Evolutionary conservation across 768 basidiomycete genomes (phyloP).

Genomic region (Phlebiopsis gigantea): DNA sequence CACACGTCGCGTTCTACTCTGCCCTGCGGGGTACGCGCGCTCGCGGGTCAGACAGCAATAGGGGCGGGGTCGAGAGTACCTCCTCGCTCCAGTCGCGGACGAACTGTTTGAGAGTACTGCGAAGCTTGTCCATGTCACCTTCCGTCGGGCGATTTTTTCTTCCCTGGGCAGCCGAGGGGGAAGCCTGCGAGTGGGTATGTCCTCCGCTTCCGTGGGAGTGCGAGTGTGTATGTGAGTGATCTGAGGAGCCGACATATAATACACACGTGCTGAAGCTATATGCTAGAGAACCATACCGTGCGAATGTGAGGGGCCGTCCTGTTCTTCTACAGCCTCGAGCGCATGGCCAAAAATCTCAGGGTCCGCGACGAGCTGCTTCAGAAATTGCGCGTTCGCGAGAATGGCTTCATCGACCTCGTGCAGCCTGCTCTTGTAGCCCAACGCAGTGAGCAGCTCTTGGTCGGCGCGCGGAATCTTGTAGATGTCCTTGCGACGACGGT

Average conservation of each 20-base stretch:
- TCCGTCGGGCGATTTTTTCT: constrained; percentile 49
- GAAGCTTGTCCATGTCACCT: constrained; percentile 83
- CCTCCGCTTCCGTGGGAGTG: constrained; percentile 27
- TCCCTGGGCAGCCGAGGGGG: constrained; percentile 16
- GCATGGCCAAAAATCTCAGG: constrained; percentile 77
- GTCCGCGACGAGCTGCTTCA: constrained; percentile 67
- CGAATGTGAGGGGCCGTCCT: not conserved
- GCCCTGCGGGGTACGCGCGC: constrained; percentile 43
- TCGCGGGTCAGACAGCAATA: not conserved
- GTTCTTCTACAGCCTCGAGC: constrained; percentile 18
- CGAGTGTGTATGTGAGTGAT: constrained; percentile 24
- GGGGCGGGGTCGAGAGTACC: constrained; percentile 34
- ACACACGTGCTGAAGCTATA: not conserved
- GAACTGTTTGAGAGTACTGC: constrained; percentile 89
- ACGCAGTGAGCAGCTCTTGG: constrained; percentile 54
- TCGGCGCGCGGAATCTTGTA: constrained; percentile 66
- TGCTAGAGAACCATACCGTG: not conserved
- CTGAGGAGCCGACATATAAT: no score
- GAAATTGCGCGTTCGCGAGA: constrained; percentile 70
- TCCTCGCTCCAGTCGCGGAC: constrained; percentile 91
- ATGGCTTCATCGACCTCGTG: constrained; percentile 79
- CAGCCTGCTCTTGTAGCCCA: constrained; percentile 79
- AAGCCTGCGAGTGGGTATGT: constrained; percentile 21
- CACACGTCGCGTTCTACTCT: constrained; percentile 67
- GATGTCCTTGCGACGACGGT: constrained; percentile 71